Conservation (phyloP, 2,329 filamentous ascomycete genomes). For the Dactylellina leptospora region DNA sequence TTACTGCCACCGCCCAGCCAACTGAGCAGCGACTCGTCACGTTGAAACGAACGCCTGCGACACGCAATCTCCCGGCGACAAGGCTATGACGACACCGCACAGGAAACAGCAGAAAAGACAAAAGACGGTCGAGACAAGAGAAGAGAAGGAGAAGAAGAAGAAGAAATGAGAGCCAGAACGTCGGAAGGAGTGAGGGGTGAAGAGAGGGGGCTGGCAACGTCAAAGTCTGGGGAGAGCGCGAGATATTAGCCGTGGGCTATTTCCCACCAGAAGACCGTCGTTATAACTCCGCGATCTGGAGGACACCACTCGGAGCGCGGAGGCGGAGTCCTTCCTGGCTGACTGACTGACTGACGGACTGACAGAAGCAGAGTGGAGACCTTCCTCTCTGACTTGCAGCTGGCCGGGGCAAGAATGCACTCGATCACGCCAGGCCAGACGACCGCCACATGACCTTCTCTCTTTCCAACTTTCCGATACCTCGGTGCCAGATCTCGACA, state of each 20-base stretch:
- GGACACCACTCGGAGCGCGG: conserved; percentile 10
- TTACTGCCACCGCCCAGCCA: conserved; percentile 17
- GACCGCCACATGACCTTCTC: too few species aligned
- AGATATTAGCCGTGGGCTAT: neutral
- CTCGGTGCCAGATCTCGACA: too few species aligned
- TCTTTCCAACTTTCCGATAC: too few species aligned
- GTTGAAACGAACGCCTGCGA: conserved; percentile 17
- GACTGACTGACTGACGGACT: neutral
- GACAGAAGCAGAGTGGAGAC: neutral
- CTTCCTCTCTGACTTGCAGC: too few species aligned
- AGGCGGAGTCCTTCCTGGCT: conserved; percentile 11
- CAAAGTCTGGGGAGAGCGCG: neutral
- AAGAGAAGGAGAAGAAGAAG: neutral
- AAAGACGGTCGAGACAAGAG: neutral
- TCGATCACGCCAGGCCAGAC: too few species aligned
- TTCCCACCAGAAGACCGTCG: neutral
- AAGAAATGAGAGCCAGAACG: neutral
- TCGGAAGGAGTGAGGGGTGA: conserved; percentile 5
- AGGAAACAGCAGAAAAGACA: neutral
- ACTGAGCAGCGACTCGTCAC: conserved; percentile 24
- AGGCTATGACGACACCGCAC: conserved; percentile 44
- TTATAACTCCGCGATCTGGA: conserved; percentile 1
- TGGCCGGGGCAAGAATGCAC: too few species aligned
- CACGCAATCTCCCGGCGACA: conserved; percentile 51
- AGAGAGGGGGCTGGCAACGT: neutral